Evolutionary conservation across 179 eudicot genomes (phyloP), one percentile per base, ranked within the genome.

Genomic region (Patellifolia procumbens): DNA sequence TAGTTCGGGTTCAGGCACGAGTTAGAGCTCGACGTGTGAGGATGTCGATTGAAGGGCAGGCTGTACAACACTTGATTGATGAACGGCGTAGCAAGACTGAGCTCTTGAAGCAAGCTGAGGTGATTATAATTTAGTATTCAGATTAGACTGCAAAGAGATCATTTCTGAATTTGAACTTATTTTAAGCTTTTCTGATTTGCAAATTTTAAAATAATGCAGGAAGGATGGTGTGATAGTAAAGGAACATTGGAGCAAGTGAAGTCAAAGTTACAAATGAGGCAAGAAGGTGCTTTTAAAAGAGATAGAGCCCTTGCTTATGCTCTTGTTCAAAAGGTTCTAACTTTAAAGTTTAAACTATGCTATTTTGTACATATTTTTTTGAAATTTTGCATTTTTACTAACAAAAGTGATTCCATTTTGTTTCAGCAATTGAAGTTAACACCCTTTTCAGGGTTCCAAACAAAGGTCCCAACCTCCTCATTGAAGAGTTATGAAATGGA

Each of bases 1-100:
- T 94, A 71, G 98, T 94, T 76, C 84, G 98, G 15, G 96, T 92
- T 24, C 98, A 94, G 79, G 98, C 98, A 17, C 81, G 98, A n/a
- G 91, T 92, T 64, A 83, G 98, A 72, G 96, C 98, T 73, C 94
- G 93, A 2, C 94, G 91, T 49, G 97, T 94, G 2, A 85, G 98
- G 49, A 86, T 92, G 97, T 94, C 98, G 2, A 77, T 88, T 7
- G 98, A 94, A 75, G 98, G 98, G 2, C 96, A 92, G 73, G 98
- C 94, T 13, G 97, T 95, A 22, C 99, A 91, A 77, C 80, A 85
- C 6, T 60, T 95, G 85, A 83, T 95, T 4, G 80, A 89, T 42
- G 93, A 91, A 61, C 85, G 81, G 1, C 91, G 95, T 42, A 79
- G 75, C 48, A 69, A 89, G 75, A 89, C 85, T 75, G 94, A 92